These are phyloP conservation scores for Arachis hypogaea DNA, from an alignment of 306 rosid genomes.

Conservation along the genomic window DNA sequence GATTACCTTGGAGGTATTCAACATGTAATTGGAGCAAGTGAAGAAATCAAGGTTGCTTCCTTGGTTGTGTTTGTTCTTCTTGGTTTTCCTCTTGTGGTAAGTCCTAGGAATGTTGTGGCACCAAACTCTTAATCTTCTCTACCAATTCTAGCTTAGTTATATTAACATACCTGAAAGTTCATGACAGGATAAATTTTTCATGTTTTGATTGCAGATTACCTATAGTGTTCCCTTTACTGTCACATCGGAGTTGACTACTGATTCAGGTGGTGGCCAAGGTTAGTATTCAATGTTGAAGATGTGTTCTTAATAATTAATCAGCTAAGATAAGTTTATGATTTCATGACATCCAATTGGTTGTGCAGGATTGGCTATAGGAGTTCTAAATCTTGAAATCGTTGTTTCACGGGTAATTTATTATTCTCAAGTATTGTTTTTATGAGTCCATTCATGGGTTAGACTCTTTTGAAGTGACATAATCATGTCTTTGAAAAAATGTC, in stretches of 20 bases:
- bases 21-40: conserved; percentile 79
- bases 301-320: conserved; percentile 17
- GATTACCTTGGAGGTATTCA: conserved; percentile 66
- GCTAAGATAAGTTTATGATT: conserved; percentile 30
- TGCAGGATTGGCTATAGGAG: conserved; percentile 97
- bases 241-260: conserved; percentile 90
- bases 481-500: conserved; percentile 1
- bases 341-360: conserved; percentile 39
- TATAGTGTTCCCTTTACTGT: conserved; percentile 94
- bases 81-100: conserved; percentile 98
- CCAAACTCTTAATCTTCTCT: conserved; percentile 19
- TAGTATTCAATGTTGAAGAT: conserved; percentile 37
- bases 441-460: conserved; percentile 8
- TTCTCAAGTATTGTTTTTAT: neutral
- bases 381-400: conserved; percentile 92
- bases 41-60: conserved; percentile 71
- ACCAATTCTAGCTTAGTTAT: conserved; percentile 10
- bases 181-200: conserved; percentile 30
- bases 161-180: conserved; percentile 13
- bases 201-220: conserved; percentile 77
- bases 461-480: conserved; percentile 16
- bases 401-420: conserved; percentile 79
- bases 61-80: conserved; percentile 88
- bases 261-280: conserved; percentile 98
- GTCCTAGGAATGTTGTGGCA: conserved; percentile 34